Base-by-base conservation (phyloP, 495 filamentous ascomycete genomes). In the Acidiella bohemica region DNA sequence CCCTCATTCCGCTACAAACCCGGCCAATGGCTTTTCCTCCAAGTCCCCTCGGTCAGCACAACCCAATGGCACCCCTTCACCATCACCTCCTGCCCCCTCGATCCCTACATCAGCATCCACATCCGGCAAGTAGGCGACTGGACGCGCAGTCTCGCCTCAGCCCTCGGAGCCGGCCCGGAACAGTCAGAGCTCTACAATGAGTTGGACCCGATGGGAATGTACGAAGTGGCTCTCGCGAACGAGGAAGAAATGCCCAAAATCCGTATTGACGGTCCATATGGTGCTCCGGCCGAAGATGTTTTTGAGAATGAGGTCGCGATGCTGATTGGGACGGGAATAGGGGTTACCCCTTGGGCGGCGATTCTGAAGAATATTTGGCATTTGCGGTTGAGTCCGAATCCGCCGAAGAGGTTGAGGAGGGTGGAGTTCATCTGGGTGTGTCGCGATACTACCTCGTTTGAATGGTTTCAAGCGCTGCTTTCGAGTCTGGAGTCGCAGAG, bases 351-450 rank as follows among this genome's bases (percentile, higher is more conserved):
- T 3, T 99, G 90, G 86, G 90, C 90, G 5, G 77, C 82, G 10
- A 96, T 96, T 50, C 70, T 99, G 31, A 99, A 99, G 66, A 94
- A 93, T 59, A 96, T 99, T 65, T 99, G 84, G 82, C 86, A 99
- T 54, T 68, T 88, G 45, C 84, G 90, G 26, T 76, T 83, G 40
- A 72, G 74, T 22, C 84, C 84, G 11, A 84, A 93, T 59, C 80
- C 83, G 20, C 85, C 87, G 0, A 76, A 73, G 22, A 82, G 92
- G 56, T 73, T 99, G 28, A 78, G 86, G 37, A 78, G 90, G 59
- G 87, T 99, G 13, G 90, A 99, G 59, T 96, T 99, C 61, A 93
- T 96, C 66, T 99, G 90, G 90, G 78, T 96, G 40, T 96, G 92
- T 71, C 92, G 80, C 58, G 88, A 97, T 53, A 96, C 86, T 2